These are phyloP conservation scores for Aspergillus texensis DNA, from an alignment of 2,329 filamentous ascomycete genomes.

Conservation along the genomic window DNA sequence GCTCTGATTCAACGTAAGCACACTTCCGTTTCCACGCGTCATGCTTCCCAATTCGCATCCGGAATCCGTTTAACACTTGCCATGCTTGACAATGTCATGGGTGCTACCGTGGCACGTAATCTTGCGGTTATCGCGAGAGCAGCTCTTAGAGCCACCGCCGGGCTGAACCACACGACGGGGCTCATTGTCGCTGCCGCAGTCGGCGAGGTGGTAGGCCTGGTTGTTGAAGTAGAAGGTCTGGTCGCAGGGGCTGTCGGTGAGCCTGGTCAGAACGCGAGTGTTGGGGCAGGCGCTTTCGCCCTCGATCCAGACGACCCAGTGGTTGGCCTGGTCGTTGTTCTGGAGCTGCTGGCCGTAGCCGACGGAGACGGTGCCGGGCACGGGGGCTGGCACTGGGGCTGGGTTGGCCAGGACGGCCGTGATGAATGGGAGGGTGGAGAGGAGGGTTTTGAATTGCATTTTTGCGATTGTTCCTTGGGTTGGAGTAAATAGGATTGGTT, in stretches of 20 bases:
- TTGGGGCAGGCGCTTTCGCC: neutral
- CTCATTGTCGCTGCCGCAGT: neutral
- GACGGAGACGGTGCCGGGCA: neutral
- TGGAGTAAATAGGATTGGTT: neutral
- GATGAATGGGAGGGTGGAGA: neutral
- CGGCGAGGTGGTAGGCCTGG: neutral
- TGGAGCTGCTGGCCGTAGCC: neutral
- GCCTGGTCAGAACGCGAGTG: neutral
- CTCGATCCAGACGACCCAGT: constrained; percentile 1
- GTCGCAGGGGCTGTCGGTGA: neutral
- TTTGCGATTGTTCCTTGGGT: neutral
- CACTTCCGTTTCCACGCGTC: neutral
- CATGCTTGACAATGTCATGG: neutral
- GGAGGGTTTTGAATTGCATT: neutral
- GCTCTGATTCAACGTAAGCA: too few species aligned
- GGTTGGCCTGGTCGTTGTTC: neutral
- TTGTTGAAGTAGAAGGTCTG: neutral
- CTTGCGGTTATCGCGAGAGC: neutral
- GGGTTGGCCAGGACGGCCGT: neutral
- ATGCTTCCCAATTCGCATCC: neutral
- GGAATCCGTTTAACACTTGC: neutral
- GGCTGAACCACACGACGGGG: neutral
- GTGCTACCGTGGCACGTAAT: neutral
- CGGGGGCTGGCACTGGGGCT: neutral
- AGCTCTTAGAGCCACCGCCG: neutral